Conservation (phyloP, 2,329 filamentous ascomycete species). For the Verticillium nubilum region DNA sequence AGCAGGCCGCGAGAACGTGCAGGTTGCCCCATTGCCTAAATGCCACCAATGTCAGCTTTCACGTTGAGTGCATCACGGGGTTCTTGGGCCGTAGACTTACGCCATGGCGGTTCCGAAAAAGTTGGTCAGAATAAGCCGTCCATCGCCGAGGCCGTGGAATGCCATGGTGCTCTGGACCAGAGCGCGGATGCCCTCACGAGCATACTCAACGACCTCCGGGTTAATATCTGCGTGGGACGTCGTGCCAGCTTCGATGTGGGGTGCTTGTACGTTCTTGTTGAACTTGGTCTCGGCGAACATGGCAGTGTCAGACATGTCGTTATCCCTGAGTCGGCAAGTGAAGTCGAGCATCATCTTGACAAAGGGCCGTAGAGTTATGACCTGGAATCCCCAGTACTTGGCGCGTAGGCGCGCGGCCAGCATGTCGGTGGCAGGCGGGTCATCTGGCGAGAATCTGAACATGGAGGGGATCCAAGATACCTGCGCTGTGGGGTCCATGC, state of each 20-base stretch:
- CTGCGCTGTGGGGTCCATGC: conserved; percentile 10
- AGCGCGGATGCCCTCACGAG: conserved; percentile 61
- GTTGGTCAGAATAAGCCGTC: conserved; percentile 83
- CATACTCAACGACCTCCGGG: conserved; percentile 45
- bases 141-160: conserved; percentile 60
- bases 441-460: conserved; percentile 57
- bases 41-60: conserved; percentile 15
- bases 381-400: conserved; percentile 90
- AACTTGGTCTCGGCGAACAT: conserved; percentile 21
- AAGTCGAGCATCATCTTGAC: conserved; percentile 50
- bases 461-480: conserved; percentile 40
- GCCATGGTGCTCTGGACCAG: conserved; percentile 81
- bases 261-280: conserved; percentile 27
- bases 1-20: conserved; percentile 80
- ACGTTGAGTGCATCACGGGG: background rate
- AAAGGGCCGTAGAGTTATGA: conserved; percentile 84
- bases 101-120: conserved; percentile 93
- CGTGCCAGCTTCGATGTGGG: conserved; percentile 24
- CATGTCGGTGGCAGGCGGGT: conserved; percentile 69
- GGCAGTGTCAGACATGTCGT: conserved; percentile 17
- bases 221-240: conserved; percentile 32
- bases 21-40: conserved; percentile 93
- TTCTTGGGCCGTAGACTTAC: conserved; percentile 50
- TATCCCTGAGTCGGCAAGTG: conserved; percentile 29
- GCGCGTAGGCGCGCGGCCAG: conserved; percentile 78